phyloP scores from a whole-genome alignment of 1,284 basidiomycete genomes.

The Bondarzewia mesenterica region DNA sequence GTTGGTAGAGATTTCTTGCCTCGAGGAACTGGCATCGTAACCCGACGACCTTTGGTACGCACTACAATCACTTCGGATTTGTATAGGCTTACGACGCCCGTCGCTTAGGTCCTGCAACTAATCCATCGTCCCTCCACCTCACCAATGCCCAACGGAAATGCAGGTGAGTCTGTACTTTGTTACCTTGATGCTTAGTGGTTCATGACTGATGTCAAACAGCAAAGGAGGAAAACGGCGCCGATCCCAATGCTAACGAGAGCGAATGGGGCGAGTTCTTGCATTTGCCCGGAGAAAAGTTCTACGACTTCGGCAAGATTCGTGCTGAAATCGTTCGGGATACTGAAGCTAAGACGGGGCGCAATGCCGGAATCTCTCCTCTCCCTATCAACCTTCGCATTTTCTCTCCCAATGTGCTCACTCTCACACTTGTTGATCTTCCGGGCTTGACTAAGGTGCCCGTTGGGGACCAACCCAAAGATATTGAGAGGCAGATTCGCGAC shows the following conservation, averaged over 20 bases:
- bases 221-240: slow-evolving; percentile 17
- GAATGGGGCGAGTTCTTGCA: slow-evolving; percentile 99
- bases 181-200: neutral
- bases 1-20: slow-evolving; percentile 96
- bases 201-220: too few relatives aligned
- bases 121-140: slow-evolving; percentile 69
- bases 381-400: slow-evolving; percentile 97
- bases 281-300: slow-evolving; percentile 93
- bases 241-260: slow-evolving; percentile 75
- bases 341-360: slow-evolving; percentile 95
- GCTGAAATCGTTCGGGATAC: slow-evolving; percentile 96
- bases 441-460: slow-evolving; percentile 96
- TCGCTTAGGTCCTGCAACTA: slow-evolving; percentile 80
- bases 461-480: slow-evolving; percentile 95
- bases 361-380: slow-evolving; percentile 91
- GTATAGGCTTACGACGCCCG: slow-evolving; percentile 1
- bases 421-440: slow-evolving; percentile 95
- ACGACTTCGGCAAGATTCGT: slow-evolving; percentile 94
- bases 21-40: slow-evolving; percentile 96
- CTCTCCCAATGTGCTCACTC: slow-evolving; percentile 93
- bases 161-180: slow-evolving; percentile 21
- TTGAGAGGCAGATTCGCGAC: slow-evolving; percentile 95
- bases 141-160: slow-evolving; percentile 38
- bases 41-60: slow-evolving; percentile 80
- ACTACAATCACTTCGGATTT: neutral